Conservation (phyloP, 176 grass and related monocot genomes). For the Cenchrus americanus region DNA sequence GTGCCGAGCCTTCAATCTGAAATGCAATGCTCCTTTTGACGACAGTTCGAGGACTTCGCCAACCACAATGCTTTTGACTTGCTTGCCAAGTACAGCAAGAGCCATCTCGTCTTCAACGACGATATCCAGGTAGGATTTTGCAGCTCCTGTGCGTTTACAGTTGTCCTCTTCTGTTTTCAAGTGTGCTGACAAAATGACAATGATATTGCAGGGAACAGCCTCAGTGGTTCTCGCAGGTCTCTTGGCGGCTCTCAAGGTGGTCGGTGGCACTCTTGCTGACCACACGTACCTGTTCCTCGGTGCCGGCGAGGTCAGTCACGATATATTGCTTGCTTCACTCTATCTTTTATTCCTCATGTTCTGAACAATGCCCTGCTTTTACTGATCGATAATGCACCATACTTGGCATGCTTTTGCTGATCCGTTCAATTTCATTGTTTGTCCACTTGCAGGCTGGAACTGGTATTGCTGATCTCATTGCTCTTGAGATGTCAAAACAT, state of each 20-base stretch:
- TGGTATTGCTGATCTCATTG: slow-evolving; percentile 96
- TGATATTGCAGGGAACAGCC: slow-evolving; percentile 75
- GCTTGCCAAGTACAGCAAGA: slow-evolving; percentile 91
- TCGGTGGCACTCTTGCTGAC: slow-evolving; percentile 78
- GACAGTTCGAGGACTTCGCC: slow-evolving; percentile 96
- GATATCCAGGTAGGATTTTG: slow-evolving; percentile 76
- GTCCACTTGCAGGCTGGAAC: slow-evolving; percentile 70
- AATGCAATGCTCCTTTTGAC: not conserved
- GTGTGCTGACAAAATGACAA: not conserved
- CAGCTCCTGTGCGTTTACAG: not conserved
- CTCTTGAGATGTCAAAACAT: slow-evolving; percentile 94
- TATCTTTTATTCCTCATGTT: not conserved
- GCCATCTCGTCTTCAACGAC: slow-evolving; percentile 96
- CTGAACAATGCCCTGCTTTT: not conserved
- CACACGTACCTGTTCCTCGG: slow-evolving; percentile 97
- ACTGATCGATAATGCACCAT: not conserved
- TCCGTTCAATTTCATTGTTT: not conserved
- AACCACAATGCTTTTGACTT: slow-evolving; percentile 97
- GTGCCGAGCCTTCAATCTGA: not conserved
- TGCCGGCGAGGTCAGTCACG: slow-evolving; percentile 74
- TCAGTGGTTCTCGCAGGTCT: slow-evolving; percentile 91
- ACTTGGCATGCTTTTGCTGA: not conserved
- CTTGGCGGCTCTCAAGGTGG: slow-evolving; percentile 69
- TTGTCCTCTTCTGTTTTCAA: not conserved
- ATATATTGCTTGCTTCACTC: no score